Base-by-base conservation (phyloP, 2,329 filamentous ascomycete species). In the Thelonectria rubi region DNA sequence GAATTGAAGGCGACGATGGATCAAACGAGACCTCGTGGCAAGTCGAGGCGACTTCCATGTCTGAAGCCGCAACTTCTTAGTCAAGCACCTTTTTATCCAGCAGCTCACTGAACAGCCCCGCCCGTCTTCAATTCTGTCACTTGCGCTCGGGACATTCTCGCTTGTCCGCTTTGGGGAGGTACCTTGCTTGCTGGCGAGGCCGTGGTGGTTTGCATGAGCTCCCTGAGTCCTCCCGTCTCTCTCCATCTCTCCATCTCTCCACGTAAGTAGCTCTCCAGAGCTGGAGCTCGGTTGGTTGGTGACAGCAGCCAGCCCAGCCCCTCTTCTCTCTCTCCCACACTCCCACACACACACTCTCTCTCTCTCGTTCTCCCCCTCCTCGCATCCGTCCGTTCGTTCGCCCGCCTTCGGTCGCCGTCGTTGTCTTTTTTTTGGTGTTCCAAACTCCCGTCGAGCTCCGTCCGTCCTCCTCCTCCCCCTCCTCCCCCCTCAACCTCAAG, bases 331-430 rank as follows among this genome's bases (percentile, higher is more conserved):
- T 34, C 34, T 37, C 34, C 11, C 34, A 15, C 34, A 15, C 34
- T 14, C 11, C 15, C 34, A 14, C 34, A 3, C 34, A 14, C 34
- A 15, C 51, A 15, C 47, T 51, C 46, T 20, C 34, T 37, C 34
- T 37, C 34, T 7, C 14, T 37, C 49, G n/a, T n/a, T 52, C 37
- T 40, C 52, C 20, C 52, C 42, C 58, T 52, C 49, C 58, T 30
- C 26, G 26, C 52, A 56, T 52, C 58, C 45, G 58, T 60, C 56
- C 58, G 40, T 60, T 47, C 51, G 24, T 21, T 18, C 30, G 26
- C 10, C 26, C n/a, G n/a, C n/a, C n/a, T n/a, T 30, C 8, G 7
- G 26, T 30, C 45, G 42, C 39, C 24, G 43, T 55, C 30, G 42
- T 60, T 39, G 52, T 37, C 47, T 52, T 56, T 32, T 39, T 15